Conservation (phyloP, 495 filamentous ascomycete genomes). For the Penicillium tannophilum region DNA sequence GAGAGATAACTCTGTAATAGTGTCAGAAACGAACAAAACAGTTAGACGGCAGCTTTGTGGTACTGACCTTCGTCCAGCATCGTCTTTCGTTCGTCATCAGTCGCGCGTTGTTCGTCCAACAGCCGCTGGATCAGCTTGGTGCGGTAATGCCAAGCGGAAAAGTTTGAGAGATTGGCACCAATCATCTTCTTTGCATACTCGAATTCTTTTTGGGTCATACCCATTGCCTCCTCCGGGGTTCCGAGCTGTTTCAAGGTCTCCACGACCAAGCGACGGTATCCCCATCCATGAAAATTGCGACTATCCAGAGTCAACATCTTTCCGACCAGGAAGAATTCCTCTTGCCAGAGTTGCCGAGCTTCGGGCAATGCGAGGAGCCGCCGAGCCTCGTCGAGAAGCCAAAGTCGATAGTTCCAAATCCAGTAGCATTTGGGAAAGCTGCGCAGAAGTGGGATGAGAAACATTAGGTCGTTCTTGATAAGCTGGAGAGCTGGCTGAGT, state of each 20-base stretch:
- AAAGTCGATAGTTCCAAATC: constrained; percentile 97
- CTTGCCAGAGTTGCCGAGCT: constrained; percentile 73
- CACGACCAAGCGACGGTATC: constrained; percentile 80
- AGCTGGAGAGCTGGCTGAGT: constrained; percentile 45
- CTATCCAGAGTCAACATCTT: constrained; percentile 87
- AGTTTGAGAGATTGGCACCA: constrained; percentile 79
- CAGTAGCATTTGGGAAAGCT: constrained; percentile 97
- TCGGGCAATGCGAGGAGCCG: constrained; percentile 53
- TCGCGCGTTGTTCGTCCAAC: constrained; percentile 67
- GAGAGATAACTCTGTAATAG: constrained; percentile 63
- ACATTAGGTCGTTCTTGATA: constrained; percentile 70
- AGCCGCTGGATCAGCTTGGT: constrained; percentile 78
- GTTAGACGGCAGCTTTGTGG: neutral
- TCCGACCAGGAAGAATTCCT: constrained; percentile 75
- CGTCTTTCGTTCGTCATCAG: constrained; percentile 58
- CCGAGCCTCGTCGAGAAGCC: constrained; percentile 76
- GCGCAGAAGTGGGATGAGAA: constrained; percentile 79
- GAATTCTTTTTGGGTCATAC: constrained; percentile 79
- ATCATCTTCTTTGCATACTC: constrained; percentile 91
- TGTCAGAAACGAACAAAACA: neutral
- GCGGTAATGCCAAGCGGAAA: constrained; percentile 94
- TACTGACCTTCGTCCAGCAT: constrained; percentile 73
- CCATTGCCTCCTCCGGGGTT: constrained; percentile 43
- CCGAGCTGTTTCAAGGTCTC: constrained; percentile 61
- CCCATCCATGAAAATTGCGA: constrained; percentile 97